These are phyloP conservation scores for Colletotrichum gloeosporioides DNA, from an alignment of 2,329 filamentous ascomycete species.

Conservation along the genomic window DNA sequence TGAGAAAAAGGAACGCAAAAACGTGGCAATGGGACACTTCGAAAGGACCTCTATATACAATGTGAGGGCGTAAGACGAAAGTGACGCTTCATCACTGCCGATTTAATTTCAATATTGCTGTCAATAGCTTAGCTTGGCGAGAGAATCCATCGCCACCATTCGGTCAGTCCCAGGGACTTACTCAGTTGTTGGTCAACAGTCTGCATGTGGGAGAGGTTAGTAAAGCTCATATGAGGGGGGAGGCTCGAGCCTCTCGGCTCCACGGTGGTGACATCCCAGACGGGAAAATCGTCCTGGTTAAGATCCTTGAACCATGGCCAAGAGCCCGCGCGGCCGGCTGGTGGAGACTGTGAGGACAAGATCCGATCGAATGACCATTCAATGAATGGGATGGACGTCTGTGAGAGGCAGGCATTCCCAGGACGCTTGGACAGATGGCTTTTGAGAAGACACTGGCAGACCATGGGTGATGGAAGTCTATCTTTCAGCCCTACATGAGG, in stretches of 20 bases:
- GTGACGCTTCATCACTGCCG: not conserved
- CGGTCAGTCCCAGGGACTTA: not conserved
- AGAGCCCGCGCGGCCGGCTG: not conserved
- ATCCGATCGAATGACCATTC: not conserved
- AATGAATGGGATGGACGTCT: not conserved
- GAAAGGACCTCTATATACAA: not conserved
- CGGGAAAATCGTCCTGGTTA: not conserved
- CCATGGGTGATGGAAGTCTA: too few species aligned
- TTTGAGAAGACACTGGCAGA: not conserved
- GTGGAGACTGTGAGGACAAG: not conserved
- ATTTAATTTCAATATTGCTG: not conserved
- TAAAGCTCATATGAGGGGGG: not conserved
- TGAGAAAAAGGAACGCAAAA: not conserved
- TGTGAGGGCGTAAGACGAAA: not conserved
- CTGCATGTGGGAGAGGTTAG: not conserved
- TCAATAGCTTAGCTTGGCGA: not conserved
- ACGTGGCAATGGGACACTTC: not conserved
- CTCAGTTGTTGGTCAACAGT: not conserved
- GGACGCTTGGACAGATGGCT: not conserved
- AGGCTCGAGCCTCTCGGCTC: not conserved
- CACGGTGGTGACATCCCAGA: constrained; percentile 1
- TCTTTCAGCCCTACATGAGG: not conserved
- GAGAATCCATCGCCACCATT: not conserved
- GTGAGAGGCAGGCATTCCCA: not conserved
- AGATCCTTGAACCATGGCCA: not conserved